Percentiles rank a stretch among this genome's conserved stretches.
These are phyloP conservation scores for Termitomyces sp. DNA, from an alignment of 768 basidiomycete species.

Conservation along the genomic window DNA sequence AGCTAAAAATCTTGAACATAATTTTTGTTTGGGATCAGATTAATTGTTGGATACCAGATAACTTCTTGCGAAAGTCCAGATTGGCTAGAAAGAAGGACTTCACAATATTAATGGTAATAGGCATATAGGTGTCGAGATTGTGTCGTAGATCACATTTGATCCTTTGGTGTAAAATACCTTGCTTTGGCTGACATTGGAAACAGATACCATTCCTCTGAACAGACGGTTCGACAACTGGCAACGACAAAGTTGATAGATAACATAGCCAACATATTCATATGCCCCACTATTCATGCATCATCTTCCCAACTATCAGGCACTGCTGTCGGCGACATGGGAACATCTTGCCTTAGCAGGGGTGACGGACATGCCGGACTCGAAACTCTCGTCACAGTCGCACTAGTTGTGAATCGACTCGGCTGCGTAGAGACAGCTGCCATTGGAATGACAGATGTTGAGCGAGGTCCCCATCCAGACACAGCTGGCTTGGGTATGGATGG, in stretches of 20 bases:
- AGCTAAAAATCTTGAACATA: not conserved
- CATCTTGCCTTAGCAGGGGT: not conserved
- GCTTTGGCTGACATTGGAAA: too few relatives aligned
- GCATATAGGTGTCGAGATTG: too few relatives aligned
- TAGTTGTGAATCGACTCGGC: conserved; percentile 2
- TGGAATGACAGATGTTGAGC: conserved; percentile 1
- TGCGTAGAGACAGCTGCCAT: not conserved
- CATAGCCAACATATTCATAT: not conserved
- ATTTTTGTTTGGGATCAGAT: not conserved
- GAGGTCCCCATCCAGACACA: conserved; percentile 9
- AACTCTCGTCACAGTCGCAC: conserved; percentile 9
- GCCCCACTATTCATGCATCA: conserved; percentile 19
- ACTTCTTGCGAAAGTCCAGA: too few relatives aligned
- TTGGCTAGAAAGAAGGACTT: too few relatives aligned
- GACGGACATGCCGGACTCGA: conserved; percentile 14
- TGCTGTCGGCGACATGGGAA: conserved; percentile 14
- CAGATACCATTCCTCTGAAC: too few relatives aligned
- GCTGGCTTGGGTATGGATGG: conserved; percentile 11
- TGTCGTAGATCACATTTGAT: too few relatives aligned
- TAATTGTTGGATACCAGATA: too few relatives aligned
- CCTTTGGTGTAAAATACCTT: too few relatives aligned
- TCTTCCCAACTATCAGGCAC: conserved; percentile 38
- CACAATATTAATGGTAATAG: too few relatives aligned
- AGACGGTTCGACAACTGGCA: too few relatives aligned
- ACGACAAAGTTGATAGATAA: not conserved